These are phyloP conservation scores for Plectosphaerella sp. DNA, from an alignment of 2,329 filamentous ascomycete species.

Conservation along the genomic window DNA sequence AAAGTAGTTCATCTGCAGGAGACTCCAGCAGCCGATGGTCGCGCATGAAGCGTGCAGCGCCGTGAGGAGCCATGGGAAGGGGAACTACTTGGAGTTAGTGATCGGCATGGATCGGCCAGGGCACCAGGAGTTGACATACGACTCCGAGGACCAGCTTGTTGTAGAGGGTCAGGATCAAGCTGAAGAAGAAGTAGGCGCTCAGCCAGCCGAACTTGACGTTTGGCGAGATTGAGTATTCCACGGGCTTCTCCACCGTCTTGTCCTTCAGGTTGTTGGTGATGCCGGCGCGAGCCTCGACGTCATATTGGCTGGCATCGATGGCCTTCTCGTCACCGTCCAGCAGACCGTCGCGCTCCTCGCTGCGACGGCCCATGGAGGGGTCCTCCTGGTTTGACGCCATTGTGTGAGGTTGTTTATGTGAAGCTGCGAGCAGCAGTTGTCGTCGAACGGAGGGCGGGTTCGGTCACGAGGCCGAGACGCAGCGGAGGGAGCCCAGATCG, in stretches of 20 bases:
- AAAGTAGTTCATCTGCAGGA: slow-evolving; percentile 48
- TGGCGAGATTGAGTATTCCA: slow-evolving; percentile 38
- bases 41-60: slow-evolving; percentile 54
- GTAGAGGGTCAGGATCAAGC: slow-evolving; percentile 47
- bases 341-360: slow-evolving; percentile 13
- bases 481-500: too few relatives aligned
- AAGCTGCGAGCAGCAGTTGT: too few relatives aligned
- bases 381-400: slow-evolving; percentile 14
- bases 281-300: slow-evolving; percentile 11
- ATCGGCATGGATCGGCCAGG: neutral
- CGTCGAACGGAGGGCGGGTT: too few relatives aligned
- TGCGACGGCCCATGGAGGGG: slow-evolving; percentile 8
- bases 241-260: slow-evolving; percentile 6
- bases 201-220: slow-evolving; percentile 45
- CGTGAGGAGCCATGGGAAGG: slow-evolving; percentile 58
- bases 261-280: slow-evolving; percentile 5
- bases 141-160: slow-evolving; percentile 54
- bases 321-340: slow-evolving; percentile 13
- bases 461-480: too few relatives aligned
- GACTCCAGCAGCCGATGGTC: slow-evolving; percentile 48
- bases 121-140: slow-evolving; percentile 26
- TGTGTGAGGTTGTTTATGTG: neutral
- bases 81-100: slow-evolving; percentile 35
- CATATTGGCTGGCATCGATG: slow-evolving; percentile 9
- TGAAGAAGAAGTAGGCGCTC: slow-evolving; percentile 47